phyloP scores from a whole-genome alignment of 1,284 basidiomycete species.

The Cryptococcus amylolentus region DNA sequence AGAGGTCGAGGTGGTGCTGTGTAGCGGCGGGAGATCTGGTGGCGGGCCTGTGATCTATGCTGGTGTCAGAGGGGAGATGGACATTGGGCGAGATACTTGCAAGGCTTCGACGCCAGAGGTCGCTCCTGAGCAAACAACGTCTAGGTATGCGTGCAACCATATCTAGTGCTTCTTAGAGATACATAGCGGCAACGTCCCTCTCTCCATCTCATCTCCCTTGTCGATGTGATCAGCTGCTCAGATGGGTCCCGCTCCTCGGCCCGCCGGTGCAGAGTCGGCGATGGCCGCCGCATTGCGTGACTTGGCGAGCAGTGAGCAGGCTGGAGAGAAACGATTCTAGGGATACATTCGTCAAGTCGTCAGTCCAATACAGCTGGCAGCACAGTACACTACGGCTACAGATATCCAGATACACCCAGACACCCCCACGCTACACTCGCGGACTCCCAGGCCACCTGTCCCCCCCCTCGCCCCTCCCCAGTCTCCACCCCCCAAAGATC shows the following conservation, averaged over 20 bases:
- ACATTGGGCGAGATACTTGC: not conserved
- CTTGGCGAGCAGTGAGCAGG: too few relatives aligned
- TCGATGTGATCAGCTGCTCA: too few relatives aligned
- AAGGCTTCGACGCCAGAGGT: not conserved
- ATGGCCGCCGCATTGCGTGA: too few relatives aligned
- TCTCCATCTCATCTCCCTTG: too few relatives aligned
- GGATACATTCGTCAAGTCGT: too few relatives aligned
- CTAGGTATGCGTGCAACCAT: too few relatives aligned
- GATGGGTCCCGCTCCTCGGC: too few relatives aligned
- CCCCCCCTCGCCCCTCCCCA: slow-evolving; percentile 29
- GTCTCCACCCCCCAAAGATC: slow-evolving; percentile 28
- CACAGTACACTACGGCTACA: not conserved
- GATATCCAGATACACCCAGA: not conserved
- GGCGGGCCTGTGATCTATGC: slow-evolving; percentile 46
- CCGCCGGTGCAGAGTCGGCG: too few relatives aligned
- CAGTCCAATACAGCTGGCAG: not conserved
- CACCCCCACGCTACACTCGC: not conserved
- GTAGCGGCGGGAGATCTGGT: slow-evolving; percentile 27
- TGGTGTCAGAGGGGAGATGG: not conserved
- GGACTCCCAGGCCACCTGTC: slow-evolving; percentile 34
- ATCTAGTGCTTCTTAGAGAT: too few relatives aligned
- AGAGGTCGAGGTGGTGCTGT: slow-evolving; percentile 36
- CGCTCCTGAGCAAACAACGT: not conserved
- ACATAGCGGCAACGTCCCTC: too few relatives aligned
- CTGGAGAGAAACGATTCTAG: too few relatives aligned